Evolutionary conservation across 2,329 filamentous ascomycete genomes (phyloP), one percentile per base, ranked within the genome.

Genomic region (Claviceps paspali): DNA sequence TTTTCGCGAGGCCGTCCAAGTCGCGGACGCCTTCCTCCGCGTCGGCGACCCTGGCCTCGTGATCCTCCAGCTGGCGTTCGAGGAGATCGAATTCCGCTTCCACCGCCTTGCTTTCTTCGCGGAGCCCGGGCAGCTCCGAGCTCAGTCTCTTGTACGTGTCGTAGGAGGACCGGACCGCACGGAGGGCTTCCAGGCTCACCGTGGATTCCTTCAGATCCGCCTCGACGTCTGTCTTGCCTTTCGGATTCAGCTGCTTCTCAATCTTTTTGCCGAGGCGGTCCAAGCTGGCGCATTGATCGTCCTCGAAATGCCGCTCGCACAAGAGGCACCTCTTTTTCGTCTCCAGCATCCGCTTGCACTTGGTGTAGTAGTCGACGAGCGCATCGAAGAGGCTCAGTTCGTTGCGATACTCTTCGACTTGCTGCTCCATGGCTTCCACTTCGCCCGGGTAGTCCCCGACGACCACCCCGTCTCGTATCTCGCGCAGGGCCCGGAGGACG

Each of bases 1-100:
- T 84, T 55, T 82, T 85, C 31, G 70, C 68, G 45, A 95, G 66
- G 3, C 76, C 73, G 42, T 93, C 84, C 6, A 88, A 62, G 28
- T 91, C 82, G 47, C 75, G 70, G 50, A 78, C 79, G 31, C 70
- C 65, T 36, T 71, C 73, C 41, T 80, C 73, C 36, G 74, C 71
- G 31, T 78, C 69, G 30, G 70, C 64, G 36, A 91, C 76, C 3
- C 62, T 54, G 26, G 68, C 69, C 47, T 94, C 86, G 44, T 77
- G 67, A 36, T 73, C 67, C 51, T 86, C 81, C 2, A 84, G 60
- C 39, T 70, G 65, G 27, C 67, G 65, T 35, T 83, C 61, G 17
- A 82, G 56, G 14, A 57, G 54, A 35, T 75, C 71, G 41, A 71
- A 71, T 48, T 85, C 74, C 18, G 67, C 60, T 47, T 83, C 75